Percentiles rank a stretch among this genome's conserved stretches.
phyloP scores from a whole-genome alignment of 2,329 filamentous ascomycete species.

The Thelonectria discophora region DNA sequence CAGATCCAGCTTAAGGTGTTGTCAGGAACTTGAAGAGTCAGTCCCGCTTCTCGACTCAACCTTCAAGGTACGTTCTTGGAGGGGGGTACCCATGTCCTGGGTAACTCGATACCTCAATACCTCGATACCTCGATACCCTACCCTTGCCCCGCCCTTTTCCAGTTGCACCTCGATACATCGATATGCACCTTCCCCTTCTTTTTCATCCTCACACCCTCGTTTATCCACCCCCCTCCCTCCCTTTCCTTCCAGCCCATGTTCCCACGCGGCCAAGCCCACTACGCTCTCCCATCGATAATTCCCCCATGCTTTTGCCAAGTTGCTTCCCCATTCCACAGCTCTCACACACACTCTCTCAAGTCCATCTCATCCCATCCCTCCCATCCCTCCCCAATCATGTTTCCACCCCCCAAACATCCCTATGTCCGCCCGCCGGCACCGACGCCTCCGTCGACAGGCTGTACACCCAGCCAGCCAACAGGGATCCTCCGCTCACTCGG shows the following conservation, averaged over 20 bases:
- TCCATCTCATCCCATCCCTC: conserved; percentile 13
- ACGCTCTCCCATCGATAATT: conserved; percentile 34
- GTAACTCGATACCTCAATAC: no score
- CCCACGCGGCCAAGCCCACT: conserved; percentile 38
- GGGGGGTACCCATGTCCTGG: conserved; percentile 14
- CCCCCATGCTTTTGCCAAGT: conserved; percentile 30
- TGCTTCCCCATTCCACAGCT: conserved; percentile 34
- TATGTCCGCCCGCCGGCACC: conserved; percentile 31
- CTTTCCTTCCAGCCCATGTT: conserved; percentile 30
- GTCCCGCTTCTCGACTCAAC: conserved; percentile 11
- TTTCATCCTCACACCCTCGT: conserved; percentile 1
- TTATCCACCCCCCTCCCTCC: conserved; percentile 6
- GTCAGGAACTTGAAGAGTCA: conserved; percentile 1
- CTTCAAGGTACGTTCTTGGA: conserved; percentile 29
- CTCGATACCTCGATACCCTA: conserved; percentile 23
- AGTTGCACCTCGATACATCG: conserved; percentile 36
- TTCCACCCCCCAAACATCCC: conserved; percentile 24
- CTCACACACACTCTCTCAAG: conserved; percentile 15
- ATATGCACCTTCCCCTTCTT: conserved; percentile 24
- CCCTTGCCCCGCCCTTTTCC: conserved; percentile 1
- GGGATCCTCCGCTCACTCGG: conserved; percentile 39
- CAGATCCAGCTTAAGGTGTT: conserved; percentile 5
- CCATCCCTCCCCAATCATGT: conserved; percentile 4
- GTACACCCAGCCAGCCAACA: conserved; percentile 32
- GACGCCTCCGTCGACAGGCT: conserved; percentile 34